phyloP scores from a whole-genome alignment of 495 filamentous ascomycete genomes.

The Aspergillus homomorphus region DNA sequence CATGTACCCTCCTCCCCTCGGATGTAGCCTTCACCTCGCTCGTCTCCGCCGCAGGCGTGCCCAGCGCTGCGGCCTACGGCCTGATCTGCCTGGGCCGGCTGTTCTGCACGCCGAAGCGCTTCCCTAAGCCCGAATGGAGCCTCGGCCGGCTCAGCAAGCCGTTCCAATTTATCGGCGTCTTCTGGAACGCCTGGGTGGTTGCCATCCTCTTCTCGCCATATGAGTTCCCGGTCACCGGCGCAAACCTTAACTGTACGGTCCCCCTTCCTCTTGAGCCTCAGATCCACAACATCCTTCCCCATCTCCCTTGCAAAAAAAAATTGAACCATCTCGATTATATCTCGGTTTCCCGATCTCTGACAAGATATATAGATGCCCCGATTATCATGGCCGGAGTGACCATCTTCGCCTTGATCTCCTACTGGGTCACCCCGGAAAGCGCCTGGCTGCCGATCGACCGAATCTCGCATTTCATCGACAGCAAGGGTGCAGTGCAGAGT shows the following conservation, averaged over 20 bases:
- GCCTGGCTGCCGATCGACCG: conserved; percentile 44
- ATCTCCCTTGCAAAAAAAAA: neutral
- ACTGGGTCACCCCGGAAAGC: conserved; percentile 47
- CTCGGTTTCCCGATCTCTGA: neutral
- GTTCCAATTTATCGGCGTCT: conserved; percentile 47
- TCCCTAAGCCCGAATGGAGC: conserved; percentile 47
- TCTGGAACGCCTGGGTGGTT: conserved; percentile 52
- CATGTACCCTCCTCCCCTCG: conserved; percentile 53
- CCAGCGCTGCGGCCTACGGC: conserved; percentile 53
- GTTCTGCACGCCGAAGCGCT: conserved; percentile 44
- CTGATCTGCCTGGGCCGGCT: conserved; percentile 52
- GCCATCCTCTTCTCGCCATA: conserved; percentile 49
- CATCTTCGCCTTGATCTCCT: conserved; percentile 45
- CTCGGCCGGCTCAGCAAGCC: conserved; percentile 44
- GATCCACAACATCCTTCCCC: neutral
- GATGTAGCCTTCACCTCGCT: conserved; percentile 54
- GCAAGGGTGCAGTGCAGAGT: conserved; percentile 39
- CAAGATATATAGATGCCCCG: conserved; percentile 35
- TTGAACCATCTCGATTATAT: neutral
- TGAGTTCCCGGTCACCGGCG: conserved; percentile 41
- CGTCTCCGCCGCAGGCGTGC: conserved; percentile 49
- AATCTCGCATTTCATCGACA: conserved; percentile 45
- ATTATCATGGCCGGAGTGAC: conserved; percentile 51
- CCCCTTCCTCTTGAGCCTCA: neutral
- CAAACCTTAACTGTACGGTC: conserved; percentile 45